Conservation (phyloP, 495 filamentous ascomycete species). For the Aspergillus nanangensis region DNA sequence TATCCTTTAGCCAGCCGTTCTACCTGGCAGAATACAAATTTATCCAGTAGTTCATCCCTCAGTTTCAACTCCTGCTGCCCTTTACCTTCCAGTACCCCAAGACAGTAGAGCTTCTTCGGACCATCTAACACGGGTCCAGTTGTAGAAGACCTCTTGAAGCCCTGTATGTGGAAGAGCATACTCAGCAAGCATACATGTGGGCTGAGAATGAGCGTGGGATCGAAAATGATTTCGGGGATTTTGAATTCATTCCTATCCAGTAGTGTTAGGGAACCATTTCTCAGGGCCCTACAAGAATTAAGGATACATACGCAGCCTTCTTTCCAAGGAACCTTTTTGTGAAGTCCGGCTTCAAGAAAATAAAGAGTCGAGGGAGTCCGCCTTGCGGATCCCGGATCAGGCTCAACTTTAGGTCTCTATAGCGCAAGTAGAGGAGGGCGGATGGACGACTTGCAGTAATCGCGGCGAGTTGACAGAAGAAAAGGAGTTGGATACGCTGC, state of each 20-base stretch:
- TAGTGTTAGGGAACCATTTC: neutral
- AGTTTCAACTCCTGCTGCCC: slow-evolving; percentile 25
- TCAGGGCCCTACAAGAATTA: neutral
- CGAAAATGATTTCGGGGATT: slow-evolving; percentile 29
- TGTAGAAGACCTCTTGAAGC: slow-evolving; percentile 21
- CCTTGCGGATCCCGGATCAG: slow-evolving; percentile 27
- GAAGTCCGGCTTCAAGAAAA: slow-evolving; percentile 27
- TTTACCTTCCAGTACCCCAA: slow-evolving; percentile 22
- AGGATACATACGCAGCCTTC: slow-evolving; percentile 16
- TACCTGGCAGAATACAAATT: slow-evolving; percentile 17
- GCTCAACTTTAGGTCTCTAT: slow-evolving; percentile 18
- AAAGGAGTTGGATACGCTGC: slow-evolving; percentile 26
- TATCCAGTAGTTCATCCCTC: slow-evolving; percentile 5
- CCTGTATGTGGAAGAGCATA: slow-evolving; percentile 26
- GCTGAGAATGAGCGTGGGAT: slow-evolving; percentile 22
- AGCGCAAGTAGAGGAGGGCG: slow-evolving; percentile 31
- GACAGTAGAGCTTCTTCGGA: slow-evolving; percentile 26
- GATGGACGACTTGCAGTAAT: slow-evolving; percentile 28
- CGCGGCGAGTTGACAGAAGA: slow-evolving; percentile 33
- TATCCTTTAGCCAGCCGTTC: slow-evolving; percentile 11
- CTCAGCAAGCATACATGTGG: slow-evolving; percentile 16
- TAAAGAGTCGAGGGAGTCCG: slow-evolving; percentile 22
- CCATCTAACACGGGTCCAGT: slow-evolving; percentile 16
- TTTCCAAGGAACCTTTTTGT: slow-evolving; percentile 26
- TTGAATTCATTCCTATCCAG: slow-evolving; percentile 24